phyloP scores from a whole-genome alignment of 257 asterid genomes.

The Nicotiana attenuata region DNA sequence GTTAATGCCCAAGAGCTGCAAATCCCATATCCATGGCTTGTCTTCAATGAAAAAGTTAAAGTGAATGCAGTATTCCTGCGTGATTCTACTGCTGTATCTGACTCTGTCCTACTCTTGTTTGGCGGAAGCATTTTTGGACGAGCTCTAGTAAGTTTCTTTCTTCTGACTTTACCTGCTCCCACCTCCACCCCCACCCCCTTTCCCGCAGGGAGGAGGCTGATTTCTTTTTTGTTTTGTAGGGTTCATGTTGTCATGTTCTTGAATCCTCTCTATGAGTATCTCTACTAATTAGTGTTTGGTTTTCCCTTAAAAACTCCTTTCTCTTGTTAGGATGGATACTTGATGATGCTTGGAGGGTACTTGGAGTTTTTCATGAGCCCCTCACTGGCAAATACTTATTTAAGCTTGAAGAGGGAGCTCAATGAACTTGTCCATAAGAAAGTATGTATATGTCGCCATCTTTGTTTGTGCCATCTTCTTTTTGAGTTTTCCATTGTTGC shows the following conservation, averaged over 20 bases:
- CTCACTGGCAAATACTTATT: slow-evolving; percentile 56
- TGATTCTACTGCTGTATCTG: slow-evolving; percentile 90
- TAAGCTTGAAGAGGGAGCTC: slow-evolving; percentile 64
- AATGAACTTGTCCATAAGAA: slow-evolving; percentile 70
- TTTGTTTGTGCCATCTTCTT: background rate
- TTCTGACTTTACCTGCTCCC: background rate
- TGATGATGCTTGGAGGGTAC: slow-evolving; percentile 91
- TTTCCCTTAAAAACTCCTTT: slow-evolving; percentile 10
- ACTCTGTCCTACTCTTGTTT: slow-evolving; percentile 75
- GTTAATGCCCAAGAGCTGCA: slow-evolving; percentile 68
- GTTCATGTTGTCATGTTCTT: slow-evolving; percentile 5
- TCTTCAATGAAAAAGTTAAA: slow-evolving; percentile 86
- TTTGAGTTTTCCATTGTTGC: background rate
- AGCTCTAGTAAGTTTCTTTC: slow-evolving; percentile 47
- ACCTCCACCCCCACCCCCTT: background rate
- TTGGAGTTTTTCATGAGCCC: slow-evolving; percentile 86
- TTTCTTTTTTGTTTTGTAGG: background rate
- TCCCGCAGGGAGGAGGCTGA: background rate
- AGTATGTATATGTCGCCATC: slow-evolving; percentile 30
- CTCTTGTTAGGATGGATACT: slow-evolving; percentile 67
- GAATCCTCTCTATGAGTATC: background rate
- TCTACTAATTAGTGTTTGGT: slow-evolving; percentile 13
- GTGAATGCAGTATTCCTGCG: slow-evolving; percentile 87
- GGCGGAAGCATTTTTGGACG: slow-evolving; percentile 68
- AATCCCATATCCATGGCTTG: slow-evolving; percentile 89